phyloP scores from a whole-genome alignment of 1,284 basidiomycete species.

The Ustilago bromivora region DNA sequence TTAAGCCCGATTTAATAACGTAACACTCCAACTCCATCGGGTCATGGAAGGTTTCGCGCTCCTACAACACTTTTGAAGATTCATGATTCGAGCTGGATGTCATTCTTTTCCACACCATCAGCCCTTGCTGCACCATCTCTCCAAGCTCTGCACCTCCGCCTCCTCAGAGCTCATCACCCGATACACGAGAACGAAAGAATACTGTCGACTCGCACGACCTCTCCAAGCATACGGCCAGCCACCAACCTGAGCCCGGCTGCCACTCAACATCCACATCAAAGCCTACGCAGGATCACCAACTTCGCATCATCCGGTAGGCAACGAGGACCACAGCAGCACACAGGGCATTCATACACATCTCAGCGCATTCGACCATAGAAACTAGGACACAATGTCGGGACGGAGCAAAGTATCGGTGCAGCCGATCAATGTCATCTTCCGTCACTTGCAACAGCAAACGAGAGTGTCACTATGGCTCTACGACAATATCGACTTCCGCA shows the following conservation, averaged over 20 bases:
- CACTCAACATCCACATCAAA: neutral
- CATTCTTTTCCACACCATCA: conserved; percentile 19
- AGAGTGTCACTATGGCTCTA: conserved; percentile 96
- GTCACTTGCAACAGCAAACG: conserved; percentile 91
- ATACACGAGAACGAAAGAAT: neutral
- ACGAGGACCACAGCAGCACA: neutral
- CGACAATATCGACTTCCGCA: conserved; percentile 95
- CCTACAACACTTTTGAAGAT: conserved; percentile 16
- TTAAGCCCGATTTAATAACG: too few species aligned
- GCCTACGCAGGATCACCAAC: neutral
- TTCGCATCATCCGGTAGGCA: neutral
- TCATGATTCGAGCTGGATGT: neutral
- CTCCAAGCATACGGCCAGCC: neutral
- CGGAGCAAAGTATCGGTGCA: conserved; percentile 61
- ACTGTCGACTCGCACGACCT: neutral
- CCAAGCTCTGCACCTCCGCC: neutral
- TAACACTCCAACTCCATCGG: too few species aligned
- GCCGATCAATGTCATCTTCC: conserved; percentile 91
- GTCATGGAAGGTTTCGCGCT: conserved; percentile 8
- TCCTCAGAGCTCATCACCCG: neutral
- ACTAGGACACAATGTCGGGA: conserved; percentile 32
- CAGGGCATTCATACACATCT: neutral
- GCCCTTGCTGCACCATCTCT: neutral
- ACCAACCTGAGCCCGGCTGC: neutral
- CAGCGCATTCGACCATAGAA: neutral